Base-by-base conservation (phyloP, 208 protist species). In the Angomonas ambiguus region DNA sequence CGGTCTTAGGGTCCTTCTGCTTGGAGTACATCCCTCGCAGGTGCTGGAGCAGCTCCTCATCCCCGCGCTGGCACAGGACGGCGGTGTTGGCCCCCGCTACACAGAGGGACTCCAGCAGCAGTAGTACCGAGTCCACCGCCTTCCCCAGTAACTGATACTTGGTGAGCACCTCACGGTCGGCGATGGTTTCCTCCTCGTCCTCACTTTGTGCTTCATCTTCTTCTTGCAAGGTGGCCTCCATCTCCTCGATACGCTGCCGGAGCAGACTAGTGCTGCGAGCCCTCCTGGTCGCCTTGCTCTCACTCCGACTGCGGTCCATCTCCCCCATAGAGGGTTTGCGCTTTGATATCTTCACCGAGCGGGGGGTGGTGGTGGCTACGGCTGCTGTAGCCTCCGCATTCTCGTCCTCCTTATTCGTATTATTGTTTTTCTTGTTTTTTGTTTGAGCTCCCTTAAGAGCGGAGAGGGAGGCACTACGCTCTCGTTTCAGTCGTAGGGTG, bases 101-200 rank as follows among this genome's bases (percentile, higher is more conserved):
- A 57, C 75, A 85, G 6, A 65, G 78, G 27, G 81, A 77, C 11
- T 62, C 41, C 38, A 98, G 82, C 33, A 88, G 18, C 18, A 87
- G 79, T 30, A 99, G 77, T 24, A 91, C 96, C 42, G 91, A 83
- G 42, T 98, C 97, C 30, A 97, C 82, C 35, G 98, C 90, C 27
- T 85, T 69, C 24, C 91, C 94, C 32, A 87, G 93, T 25, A 79
- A 73, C 63, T 92, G 97, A 79, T 99, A 99, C 80, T 98, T 98
- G 68, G 90, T 96, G 63, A 98, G 89, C 22, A 98, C 97, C 11
- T 94, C 87, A 30, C 91, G 71, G 60, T 89, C 83, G 51, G 71
- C 72, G 51, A 95, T 75, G n/a, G 85, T 94, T 64, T 90, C 80
- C 18, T 73, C 71, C 56, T 88, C 74, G 28, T 88, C 79, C 76